Base-by-base conservation (phyloP, 1,139 yeast species). In the Suhomyces terraborum region DNA sequence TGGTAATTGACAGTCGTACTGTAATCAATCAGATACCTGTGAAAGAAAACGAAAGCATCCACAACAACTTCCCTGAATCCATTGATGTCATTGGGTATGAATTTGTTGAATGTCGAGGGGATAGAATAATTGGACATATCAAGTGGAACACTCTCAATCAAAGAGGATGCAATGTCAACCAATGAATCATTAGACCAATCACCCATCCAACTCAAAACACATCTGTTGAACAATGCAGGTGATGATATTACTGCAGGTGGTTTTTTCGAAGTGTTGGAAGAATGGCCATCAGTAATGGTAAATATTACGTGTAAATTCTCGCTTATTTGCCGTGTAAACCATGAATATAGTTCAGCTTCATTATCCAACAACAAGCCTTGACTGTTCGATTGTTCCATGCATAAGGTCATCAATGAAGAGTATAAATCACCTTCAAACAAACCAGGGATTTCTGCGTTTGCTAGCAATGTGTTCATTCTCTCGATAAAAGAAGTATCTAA, bases 361-460 rank as follows among this genome's bases (percentile, higher is more conserved):
- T 85, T 66, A 51, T 85, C 94, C 21, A 88, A 61, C 24, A 81
- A 61, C 6, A 82, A 58, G 0, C 95, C 95, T 37, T 77, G 80
- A 3, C 75, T 57, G 34, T 75, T 74, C 0, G 88, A 75, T 35
- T 79, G 81, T 20, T 81, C 84, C 18, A 72, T 64, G 48, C 95
- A 83, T 2, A 75, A 55, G 2, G 65, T 65, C 71, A 87, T 69
- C 38, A 89, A 62, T 3, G 71, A 50, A 0, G 68, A 65, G 39
- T 67, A 75, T 10, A 87, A 91, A 9, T 88, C 95, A 0, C 82
- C 93, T 49, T 81, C 88, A 59, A 88, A 93, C 16, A 93, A 66
- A 2, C 96, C 97, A 1, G 97, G 97, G 18, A 89, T 77, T 52
- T 91, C 97, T 0, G 96, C 88, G 59, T 91, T 93, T 0, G 98